Evolutionary conservation across 1,284 basidiomycete species (phyloP), one percentile per base, ranked within the genome.

Genomic region (Cronartium quercuum): DNA sequence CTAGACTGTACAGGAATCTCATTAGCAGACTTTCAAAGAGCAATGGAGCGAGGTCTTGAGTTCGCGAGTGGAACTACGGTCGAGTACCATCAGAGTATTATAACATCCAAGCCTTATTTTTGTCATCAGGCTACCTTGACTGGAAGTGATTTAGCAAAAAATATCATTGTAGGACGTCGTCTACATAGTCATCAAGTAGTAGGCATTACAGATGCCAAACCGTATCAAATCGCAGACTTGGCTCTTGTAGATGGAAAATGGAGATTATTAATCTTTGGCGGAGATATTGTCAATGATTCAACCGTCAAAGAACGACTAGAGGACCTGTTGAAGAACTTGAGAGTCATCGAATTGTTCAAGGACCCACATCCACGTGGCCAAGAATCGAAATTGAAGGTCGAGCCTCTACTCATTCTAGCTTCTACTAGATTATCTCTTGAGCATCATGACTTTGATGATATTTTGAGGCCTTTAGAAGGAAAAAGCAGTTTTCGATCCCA

Each of bases 311-410:
- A 29, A 66, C 21, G 40, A 24, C 13, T 51, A 77, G 29, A 69
- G 13, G 44, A 61, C 24, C 21, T 5, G 21, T 21, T 29, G 29
- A 29, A 29, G 29, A 29, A 29, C 29, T 2, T 10, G 76, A 77
- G 1, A 78, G 79, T 38, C 77, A 79, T 29, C 77, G 77, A 78
- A 34, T 75, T 79, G n/a, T 76, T 80, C 13, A 78, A 77, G 65
- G 78, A 79, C 68, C 78, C 79, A 63, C 80, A 79, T 9, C 79
- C 79, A 6, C 34, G 42, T 34, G 44, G 66, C 18, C 21, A 63
- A 34, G 61, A 62, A 18, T 66, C 79, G 0, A 71, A 73, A 61
- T 60, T 66, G 4, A 66, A 79, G 29, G 77, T 80, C 29, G 78
- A 79, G 47, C 64, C 76, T n/a, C 61, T 80, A n/a, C 80, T 79